Evolutionary conservation across 2,329 filamentous ascomycete genomes (phyloP).

Genomic region (Phaeophleospora eucalypticola): DNA sequence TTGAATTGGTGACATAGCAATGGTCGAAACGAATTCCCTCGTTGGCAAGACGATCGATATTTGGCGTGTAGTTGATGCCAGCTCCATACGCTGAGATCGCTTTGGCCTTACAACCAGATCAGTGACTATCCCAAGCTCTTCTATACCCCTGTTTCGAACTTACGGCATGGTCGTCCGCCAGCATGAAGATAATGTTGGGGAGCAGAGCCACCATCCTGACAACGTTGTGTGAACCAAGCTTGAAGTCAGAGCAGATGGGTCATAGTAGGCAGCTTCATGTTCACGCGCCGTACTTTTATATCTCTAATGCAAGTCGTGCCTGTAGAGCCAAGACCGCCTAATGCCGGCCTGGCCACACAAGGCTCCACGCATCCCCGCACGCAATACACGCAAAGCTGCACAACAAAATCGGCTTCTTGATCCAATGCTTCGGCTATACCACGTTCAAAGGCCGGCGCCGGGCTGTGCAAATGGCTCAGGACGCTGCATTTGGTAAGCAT

Average conservation of each 20-base stretch:
- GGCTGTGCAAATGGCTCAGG: too few relatives aligned
- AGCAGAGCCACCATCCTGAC: neutral
- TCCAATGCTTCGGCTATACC: too few relatives aligned
- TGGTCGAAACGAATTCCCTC: slow-evolving; percentile 52
- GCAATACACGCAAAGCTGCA: neutral
- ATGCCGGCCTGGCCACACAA: neutral
- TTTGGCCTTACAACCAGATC: slow-evolving; percentile 21
- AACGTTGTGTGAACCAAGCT: neutral
- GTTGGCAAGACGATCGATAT: slow-evolving; percentile 48
- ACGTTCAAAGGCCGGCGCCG: too few relatives aligned
- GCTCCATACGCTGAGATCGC: slow-evolving; percentile 49
- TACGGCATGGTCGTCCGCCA: slow-evolving; percentile 53
- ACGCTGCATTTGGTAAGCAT: too few relatives aligned
- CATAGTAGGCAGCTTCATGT: too few relatives aligned
- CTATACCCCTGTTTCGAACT: slow-evolving; percentile 22
- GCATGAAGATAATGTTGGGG: slow-evolving; percentile 49
- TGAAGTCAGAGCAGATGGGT: too few relatives aligned
- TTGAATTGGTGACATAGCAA: slow-evolving; percentile 53
- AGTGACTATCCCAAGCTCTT: neutral
- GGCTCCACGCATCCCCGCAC: neutral
- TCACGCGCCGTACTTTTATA: too few relatives aligned
- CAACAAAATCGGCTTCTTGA: too few relatives aligned
- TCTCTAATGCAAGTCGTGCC: too few relatives aligned
- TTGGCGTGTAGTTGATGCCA: slow-evolving; percentile 50
- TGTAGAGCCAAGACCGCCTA: neutral